These are phyloP conservation scores for Cyclanthera cordifolia DNA, from an alignment of 306 rosid species.

Conservation along the genomic window DNA sequence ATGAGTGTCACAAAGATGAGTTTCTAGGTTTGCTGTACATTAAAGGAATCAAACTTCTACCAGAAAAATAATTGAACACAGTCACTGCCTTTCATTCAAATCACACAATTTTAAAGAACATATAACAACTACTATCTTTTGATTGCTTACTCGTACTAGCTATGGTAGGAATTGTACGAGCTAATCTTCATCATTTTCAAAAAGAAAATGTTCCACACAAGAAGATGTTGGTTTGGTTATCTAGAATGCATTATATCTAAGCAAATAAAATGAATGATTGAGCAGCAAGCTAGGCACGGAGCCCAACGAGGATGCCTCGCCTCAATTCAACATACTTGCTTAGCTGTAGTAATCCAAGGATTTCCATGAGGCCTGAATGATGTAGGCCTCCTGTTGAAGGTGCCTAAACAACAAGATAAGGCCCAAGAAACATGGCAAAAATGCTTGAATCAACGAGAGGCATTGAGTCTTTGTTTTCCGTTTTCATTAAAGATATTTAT, in stretches of 20 bases:
- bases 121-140: not conserved
- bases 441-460: too few species aligned
- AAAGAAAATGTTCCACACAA: not conserved
- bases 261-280: not conserved
- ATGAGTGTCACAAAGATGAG: not conserved
- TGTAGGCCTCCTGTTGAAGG: not conserved
- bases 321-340: not conserved
- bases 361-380: not conserved
- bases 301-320: not conserved
- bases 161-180: not conserved
- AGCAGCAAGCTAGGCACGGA: not conserved
- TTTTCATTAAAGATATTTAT: too few species aligned
- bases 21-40: not conserved
- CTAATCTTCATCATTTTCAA: not conserved
- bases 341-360: not conserved
- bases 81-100: not conserved
- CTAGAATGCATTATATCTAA: not conserved
- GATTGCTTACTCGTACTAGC: not conserved
- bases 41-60: not conserved
- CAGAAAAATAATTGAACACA: not conserved
- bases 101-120: constrained; percentile 1
- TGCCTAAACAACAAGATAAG: not conserved
- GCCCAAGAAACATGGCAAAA: not conserved
- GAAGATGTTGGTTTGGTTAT: not conserved
- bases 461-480: too few species aligned